phyloP scores from a whole-genome alignment of 1,139 yeast species.

The Sugiyamaella novakii region DNA sequence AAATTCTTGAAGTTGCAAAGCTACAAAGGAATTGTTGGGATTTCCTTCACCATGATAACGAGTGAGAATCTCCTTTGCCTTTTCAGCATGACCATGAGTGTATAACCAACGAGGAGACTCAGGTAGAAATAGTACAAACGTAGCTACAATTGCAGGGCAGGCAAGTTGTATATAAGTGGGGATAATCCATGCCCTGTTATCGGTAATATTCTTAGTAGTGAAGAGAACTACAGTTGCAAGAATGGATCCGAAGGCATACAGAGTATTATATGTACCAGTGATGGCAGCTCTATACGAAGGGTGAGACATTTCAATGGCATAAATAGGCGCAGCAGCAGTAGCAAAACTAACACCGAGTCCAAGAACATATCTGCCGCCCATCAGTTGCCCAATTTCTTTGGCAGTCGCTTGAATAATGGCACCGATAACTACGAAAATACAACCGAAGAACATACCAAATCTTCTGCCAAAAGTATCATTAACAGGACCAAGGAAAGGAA shows the following conservation, averaged over 20 bases:
- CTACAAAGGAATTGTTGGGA: constrained; percentile 26
- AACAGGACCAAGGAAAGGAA: constrained; percentile 29
- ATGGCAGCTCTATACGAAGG: constrained; percentile 30
- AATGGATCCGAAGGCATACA: constrained; percentile 51
- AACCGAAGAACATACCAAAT: constrained; percentile 32
- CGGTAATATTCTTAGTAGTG: constrained; percentile 42
- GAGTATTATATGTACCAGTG: constrained; percentile 46
- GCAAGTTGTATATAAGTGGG: constrained; percentile 51
- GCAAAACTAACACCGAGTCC: constrained; percentile 34
- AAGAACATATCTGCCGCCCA: constrained; percentile 32
- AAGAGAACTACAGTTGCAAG: constrained; percentile 52
- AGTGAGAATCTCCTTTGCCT: constrained; percentile 46
- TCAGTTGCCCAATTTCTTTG: constrained; percentile 21
- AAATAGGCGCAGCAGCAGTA: constrained; percentile 30
- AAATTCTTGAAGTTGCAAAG: constrained; percentile 29
- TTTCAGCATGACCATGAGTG: constrained; percentile 48
- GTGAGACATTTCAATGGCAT: constrained; percentile 30
- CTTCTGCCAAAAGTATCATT: constrained; percentile 27
- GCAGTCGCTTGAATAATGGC: constrained; percentile 35
- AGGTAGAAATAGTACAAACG: constrained; percentile 61
- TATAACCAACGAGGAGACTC: constrained; percentile 71
- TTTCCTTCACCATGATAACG: constrained; percentile 35
- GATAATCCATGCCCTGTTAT: constrained; percentile 46
- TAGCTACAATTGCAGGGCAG: constrained; percentile 50
- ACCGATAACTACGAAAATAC: constrained; percentile 34